Percentiles rank a stretch among this genome's conserved stretches.
Evolutionary conservation across 2,329 filamentous ascomycete genomes (phyloP).

Genomic region (Camillea tinctor): DNA sequence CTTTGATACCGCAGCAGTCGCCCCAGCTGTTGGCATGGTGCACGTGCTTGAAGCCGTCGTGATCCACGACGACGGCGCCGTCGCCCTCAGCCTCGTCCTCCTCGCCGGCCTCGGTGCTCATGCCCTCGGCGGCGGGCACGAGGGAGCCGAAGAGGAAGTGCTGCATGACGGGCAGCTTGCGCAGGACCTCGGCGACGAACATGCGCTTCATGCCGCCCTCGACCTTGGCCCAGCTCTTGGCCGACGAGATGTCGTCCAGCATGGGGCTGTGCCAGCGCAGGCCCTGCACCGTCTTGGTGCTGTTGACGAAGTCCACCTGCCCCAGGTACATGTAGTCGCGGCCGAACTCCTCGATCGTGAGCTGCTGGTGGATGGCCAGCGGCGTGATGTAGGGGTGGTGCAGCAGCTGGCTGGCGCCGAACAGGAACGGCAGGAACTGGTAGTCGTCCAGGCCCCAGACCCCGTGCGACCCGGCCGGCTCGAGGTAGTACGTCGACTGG

Average conservation of each 20-base stretch:
- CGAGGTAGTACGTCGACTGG: constrained; percentile 92
- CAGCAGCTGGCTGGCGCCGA: constrained; percentile 86
- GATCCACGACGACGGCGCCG: constrained; percentile 60
- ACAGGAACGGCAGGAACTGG: constrained; percentile 93
- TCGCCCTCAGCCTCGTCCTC: constrained; percentile 55
- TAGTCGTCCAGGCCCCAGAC: constrained; percentile 99
- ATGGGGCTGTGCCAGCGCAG: constrained; percentile 96
- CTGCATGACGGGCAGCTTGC: constrained; percentile 96
- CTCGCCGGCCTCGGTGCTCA: constrained; percentile 64
- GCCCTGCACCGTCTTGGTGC: constrained; percentile 92
- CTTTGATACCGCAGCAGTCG: constrained; percentile 97
- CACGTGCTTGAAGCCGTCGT: constrained; percentile 66
- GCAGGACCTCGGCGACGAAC: constrained; percentile 90
- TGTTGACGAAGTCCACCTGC: constrained; percentile 92
- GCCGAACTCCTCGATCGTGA: constrained; percentile 83
- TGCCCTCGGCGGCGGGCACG: constrained; percentile 75
- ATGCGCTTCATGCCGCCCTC: constrained; percentile 94
- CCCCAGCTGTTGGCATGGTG: constrained; percentile 79
- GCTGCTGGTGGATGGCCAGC: constrained; percentile 79
- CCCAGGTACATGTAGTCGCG: constrained; percentile 86
- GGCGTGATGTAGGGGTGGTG: constrained; percentile 80
- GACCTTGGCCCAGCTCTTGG: constrained; percentile 88
- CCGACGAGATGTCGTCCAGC: constrained; percentile 94
- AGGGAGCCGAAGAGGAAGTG: constrained; percentile 93
- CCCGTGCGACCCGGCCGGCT: constrained; percentile 93